Percentiles rank a stretch among this genome's conserved stretches.
These are phyloP conservation scores for Curvularia spicifera DNA, from an alignment of 2,329 filamentous ascomycete genomes.

Conservation along the genomic window DNA sequence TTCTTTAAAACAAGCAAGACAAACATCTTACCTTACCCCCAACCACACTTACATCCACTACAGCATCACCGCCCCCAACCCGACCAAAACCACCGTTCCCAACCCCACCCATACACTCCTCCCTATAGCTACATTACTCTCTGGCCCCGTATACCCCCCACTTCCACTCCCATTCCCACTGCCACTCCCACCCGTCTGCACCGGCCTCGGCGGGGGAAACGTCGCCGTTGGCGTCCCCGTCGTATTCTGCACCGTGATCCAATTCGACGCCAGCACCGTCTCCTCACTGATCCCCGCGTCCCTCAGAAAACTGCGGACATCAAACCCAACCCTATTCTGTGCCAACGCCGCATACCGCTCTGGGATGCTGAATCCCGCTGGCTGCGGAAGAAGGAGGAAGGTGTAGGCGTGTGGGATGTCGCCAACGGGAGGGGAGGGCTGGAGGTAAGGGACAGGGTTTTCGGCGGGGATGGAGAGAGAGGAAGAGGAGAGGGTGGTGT, in stretches of 20 bases:
- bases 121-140: slow-evolving; percentile 15
- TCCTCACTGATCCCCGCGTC: slow-evolving; percentile 39
- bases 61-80: neutral
- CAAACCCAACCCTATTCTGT: slow-evolving; percentile 42
- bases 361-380: slow-evolving; percentile 37
- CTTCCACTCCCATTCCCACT: neutral
- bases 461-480: slow-evolving; percentile 22
- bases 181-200: slow-evolving; percentile 13
- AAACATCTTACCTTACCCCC: neutral
- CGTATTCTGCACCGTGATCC: slow-evolving; percentile 47
- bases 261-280: slow-evolving; percentile 47
- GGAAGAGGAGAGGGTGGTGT: slow-evolving; percentile 27
- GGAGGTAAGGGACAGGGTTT: slow-evolving; percentile 32
- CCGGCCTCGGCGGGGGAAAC: slow-evolving; percentile 30
- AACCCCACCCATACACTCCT: neutral
- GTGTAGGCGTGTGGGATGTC: slow-evolving; percentile 42
- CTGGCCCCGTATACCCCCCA: slow-evolving; percentile 16
- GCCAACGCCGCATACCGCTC: slow-evolving; percentile 34
- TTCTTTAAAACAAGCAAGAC: no score
- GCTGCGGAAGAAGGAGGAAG: slow-evolving; percentile 38
- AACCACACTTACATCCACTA: neutral
- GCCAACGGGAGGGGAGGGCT: slow-evolving; percentile 39
- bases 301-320: slow-evolving; percentile 44
- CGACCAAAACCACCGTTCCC: neutral
- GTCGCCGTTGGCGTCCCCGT: slow-evolving; percentile 27